Base-by-base conservation (phyloP, 108 stramenopile genomes). In the Discostella stelligeroides region DNA sequence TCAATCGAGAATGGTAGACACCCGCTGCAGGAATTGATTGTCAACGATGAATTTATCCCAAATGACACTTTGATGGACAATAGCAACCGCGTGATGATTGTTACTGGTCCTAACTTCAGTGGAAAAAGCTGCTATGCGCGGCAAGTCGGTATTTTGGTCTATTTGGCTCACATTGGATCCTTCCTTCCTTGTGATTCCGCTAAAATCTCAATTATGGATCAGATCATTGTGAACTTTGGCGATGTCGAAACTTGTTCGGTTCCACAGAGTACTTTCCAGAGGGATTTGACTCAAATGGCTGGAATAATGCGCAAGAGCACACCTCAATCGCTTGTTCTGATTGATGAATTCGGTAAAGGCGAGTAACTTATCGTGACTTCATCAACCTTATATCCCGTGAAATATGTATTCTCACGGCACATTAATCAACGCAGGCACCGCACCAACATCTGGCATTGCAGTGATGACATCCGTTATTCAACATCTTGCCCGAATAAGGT, bases 291-390 rank as follows among this genome's bases (percentile, higher is more conserved):
- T 17, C 92, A 97, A 66, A 92, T 95, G 84, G 92, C 84, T 30
- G 68, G 73, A 20, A 91, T 93, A 25, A 66, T 92, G 41, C 74
- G 67, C 12, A 68, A 83, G 62, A 84, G 70, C n/a, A 90, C 96
- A 12, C 80, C 82, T 12, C 71, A 80, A 21, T 86, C 95, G 21
- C 85, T 97, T 17, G 93, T 97, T 42, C 81, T 98, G 21, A 86
- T 98, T 50, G 98, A 98, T 79, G 98, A 98, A 76, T 97, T 98
- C 73, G 98, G 98, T 7, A 98, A 98, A 71, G 97, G 93, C 60
- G 58, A 70, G 84, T 60, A 4, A 17, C 1, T 14, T 39, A 25
- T 2, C 7, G 59, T 68, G 28, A 11, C 53, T 40, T 56, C 0
- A 1, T 20, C 9, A 29, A 46, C 9, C 11, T 70, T 1, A 45